A percentile compares a stretch with the other conserved stretches of the same genome.
These are phyloP conservation scores for Xylaria palmicola DNA, from an alignment of 495 filamentous ascomycete species.

Conservation along the genomic window DNA sequence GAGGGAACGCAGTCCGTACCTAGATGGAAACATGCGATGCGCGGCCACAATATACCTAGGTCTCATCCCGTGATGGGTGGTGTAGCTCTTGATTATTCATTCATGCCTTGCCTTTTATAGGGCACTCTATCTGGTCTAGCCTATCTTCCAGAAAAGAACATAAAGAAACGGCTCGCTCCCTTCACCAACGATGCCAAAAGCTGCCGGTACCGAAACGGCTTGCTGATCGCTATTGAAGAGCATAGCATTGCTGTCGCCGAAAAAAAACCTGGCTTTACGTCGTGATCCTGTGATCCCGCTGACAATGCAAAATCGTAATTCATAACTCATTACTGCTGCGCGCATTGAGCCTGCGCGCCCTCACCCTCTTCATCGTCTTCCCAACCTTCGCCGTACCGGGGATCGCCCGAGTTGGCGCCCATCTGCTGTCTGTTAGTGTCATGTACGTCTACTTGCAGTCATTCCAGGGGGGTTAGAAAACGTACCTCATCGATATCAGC, in stretches of 20 bases:
- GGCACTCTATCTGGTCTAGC: conserved; percentile 18
- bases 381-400: conserved; percentile 71
- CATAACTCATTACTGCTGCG: conserved; percentile 67
- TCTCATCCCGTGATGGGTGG: not conserved
- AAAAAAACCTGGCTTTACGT: not conserved
- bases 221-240: not conserved
- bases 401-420: conserved; percentile 63
- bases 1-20: not conserved
- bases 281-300: conserved; percentile 16
- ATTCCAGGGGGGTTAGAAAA: conserved; percentile 12
- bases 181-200: not conserved
- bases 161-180: not conserved
- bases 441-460: not conserved
- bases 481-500: conserved; percentile 77
- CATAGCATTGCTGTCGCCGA: not conserved
- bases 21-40: not conserved
- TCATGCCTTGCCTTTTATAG: conserved; percentile 8
- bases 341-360: conserved; percentile 66
- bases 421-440: conserved; percentile 46
- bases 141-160: conserved; percentile 4
- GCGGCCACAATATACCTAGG: not conserved
- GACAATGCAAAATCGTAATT: conserved; percentile 20
- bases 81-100: not conserved
- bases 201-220: not conserved
- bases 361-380: conserved; percentile 73